These are phyloP conservation scores for Elaphomyces granulatus DNA, from an alignment of 495 filamentous ascomycete species.

Conservation along the genomic window DNA sequence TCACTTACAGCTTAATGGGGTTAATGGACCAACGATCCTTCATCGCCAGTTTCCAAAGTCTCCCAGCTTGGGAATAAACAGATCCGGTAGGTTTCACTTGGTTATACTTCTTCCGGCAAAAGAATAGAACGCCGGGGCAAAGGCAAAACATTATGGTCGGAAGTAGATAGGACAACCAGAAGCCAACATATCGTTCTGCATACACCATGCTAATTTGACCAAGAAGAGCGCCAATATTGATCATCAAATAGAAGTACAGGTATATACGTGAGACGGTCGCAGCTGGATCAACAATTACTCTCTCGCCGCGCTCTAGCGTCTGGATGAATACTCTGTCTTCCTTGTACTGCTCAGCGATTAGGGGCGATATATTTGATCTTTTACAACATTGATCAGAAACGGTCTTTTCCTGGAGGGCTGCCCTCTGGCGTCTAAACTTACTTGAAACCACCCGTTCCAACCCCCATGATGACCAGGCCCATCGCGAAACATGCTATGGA, in stretches of 20 bases:
- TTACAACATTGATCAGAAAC: neutral
- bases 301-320: constrained; percentile 47
- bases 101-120: constrained; percentile 42
- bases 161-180: constrained; percentile 64
- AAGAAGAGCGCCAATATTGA: constrained; percentile 57
- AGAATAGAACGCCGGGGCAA: constrained; percentile 36
- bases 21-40: too few relatives aligned
- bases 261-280: constrained; percentile 63
- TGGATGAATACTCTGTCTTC: constrained; percentile 43
- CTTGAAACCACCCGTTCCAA: constrained; percentile 61
- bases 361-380: constrained; percentile 35
- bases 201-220: constrained; percentile 49
- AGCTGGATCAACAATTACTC: constrained; percentile 59
- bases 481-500: constrained; percentile 36
- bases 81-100: too few relatives aligned
- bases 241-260: constrained; percentile 60
- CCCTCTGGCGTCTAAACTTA: too few relatives aligned
- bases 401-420: neutral
- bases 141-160: constrained; percentile 45
- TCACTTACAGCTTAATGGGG: too few relatives aligned
- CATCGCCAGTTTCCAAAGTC: too few relatives aligned
- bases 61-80: too few relatives aligned
- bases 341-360: constrained; percentile 63
- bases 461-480: constrained; percentile 31
- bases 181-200: constrained; percentile 52